Evolutionary conservation across 2,329 filamentous ascomycete genomes (phyloP).

Genomic region (Aspergillus novoparasiticus): DNA sequence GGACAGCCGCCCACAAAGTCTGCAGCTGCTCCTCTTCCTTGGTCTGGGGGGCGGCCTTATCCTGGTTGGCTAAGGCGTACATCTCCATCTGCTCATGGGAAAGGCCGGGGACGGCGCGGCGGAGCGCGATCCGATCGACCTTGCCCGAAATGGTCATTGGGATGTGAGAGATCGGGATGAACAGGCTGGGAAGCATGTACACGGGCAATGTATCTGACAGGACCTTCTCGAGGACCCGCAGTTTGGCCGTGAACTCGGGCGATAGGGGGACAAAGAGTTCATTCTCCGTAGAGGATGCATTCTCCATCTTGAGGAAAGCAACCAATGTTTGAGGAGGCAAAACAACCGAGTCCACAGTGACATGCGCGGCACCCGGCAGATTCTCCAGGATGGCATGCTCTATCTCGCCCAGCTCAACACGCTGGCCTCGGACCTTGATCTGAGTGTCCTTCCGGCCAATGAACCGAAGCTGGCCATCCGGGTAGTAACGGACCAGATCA

Average conservation of each 20-base stretch:
- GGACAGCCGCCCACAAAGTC: slow-evolving; percentile 16
- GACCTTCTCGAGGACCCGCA: neutral
- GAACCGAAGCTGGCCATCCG: slow-evolving; percentile 20
- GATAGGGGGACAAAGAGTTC: neutral
- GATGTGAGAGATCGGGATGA: neutral
- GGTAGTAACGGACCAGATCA: slow-evolving; percentile 28
- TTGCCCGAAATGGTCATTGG: slow-evolving; percentile 5
- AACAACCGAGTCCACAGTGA: slow-evolving; percentile 3
- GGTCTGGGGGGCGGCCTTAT: slow-evolving; percentile 6
- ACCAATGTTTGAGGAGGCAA: neutral
- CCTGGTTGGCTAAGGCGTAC: neutral
- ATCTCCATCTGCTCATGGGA: slow-evolving; percentile 6
- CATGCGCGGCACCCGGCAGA: slow-evolving; percentile 1
- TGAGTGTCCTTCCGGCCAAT: slow-evolving; percentile 11
- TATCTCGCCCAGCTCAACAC: slow-evolving; percentile 10
- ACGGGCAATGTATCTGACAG: neutral
- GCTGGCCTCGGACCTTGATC: slow-evolving; percentile 12
- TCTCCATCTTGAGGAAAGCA: neutral
- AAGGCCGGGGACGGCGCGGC: neutral
- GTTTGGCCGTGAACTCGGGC: neutral
- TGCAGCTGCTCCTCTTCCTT: slow-evolving; percentile 11
- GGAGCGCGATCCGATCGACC: neutral
- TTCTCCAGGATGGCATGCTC: slow-evolving; percentile 3
- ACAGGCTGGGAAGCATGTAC: slow-evolving; percentile 9
- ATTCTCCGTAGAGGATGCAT: neutral